Evolutionary conservation across 1,284 basidiomycete species (phyloP).

Genomic region (Waitea zeae): DNA sequence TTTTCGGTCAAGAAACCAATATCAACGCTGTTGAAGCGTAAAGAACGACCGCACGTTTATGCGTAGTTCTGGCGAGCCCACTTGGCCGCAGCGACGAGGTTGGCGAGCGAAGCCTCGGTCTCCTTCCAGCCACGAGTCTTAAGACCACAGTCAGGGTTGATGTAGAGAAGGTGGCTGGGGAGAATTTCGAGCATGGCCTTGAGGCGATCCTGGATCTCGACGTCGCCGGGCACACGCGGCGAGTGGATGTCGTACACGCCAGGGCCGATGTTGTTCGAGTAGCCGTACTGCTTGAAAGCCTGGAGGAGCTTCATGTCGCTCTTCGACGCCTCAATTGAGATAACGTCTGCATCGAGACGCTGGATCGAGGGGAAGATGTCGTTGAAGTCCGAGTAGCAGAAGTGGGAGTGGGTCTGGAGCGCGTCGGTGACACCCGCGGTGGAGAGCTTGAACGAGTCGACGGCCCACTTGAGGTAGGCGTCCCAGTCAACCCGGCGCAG

Average conservation of each 20-base stretch:
- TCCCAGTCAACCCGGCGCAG: slow-evolving; percentile 93
- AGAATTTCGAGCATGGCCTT: slow-evolving; percentile 71
- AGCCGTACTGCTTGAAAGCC: slow-evolving; percentile 91
- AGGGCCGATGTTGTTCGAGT: slow-evolving; percentile 97
- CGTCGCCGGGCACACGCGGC: slow-evolving; percentile 85
- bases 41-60: slow-evolving; percentile 35
- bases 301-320: slow-evolving; percentile 93
- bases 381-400: slow-evolving; percentile 94
- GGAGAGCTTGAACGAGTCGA: slow-evolving; percentile 93
- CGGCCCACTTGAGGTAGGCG: slow-evolving; percentile 89
- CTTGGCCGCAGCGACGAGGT: slow-evolving; percentile 81
- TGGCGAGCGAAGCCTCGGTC: slow-evolving; percentile 77
- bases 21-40: slow-evolving; percentile 95
- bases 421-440: slow-evolving; percentile 87
- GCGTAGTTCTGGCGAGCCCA: slow-evolving; percentile 76
- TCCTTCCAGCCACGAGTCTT: slow-evolving; percentile 97
- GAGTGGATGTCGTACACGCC: slow-evolving; percentile 99
- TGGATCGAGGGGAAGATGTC: slow-evolving; percentile 98
- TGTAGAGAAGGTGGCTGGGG: slow-evolving; percentile 65
- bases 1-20: no score
- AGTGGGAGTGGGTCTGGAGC: slow-evolving; percentile 95
- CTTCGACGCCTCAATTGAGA: slow-evolving; percentile 98
- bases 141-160: slow-evolving; percentile 89
- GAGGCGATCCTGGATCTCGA: slow-evolving; percentile 94
- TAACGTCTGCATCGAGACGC: slow-evolving; percentile 96